Evolutionary conservation across 2,329 filamentous ascomycete genomes (phyloP).

Genomic region (Talaromyces islandicus): DNA sequence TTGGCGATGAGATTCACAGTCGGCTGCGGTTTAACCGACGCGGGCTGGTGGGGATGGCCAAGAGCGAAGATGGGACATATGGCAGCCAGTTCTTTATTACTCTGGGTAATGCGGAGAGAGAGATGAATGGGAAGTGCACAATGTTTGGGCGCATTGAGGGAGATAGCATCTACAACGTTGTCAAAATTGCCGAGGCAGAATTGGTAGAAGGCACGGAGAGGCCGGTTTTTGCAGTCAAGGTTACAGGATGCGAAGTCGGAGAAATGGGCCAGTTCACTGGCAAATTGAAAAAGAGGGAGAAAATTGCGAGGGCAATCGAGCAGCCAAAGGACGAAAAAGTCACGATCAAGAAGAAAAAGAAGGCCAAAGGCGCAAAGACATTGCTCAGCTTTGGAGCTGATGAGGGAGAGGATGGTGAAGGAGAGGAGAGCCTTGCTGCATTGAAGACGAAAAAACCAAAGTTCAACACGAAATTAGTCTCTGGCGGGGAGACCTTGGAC

Average conservation of each 20-base stretch:
- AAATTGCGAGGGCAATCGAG: conserved; percentile 23
- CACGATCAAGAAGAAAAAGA: conserved; percentile 36
- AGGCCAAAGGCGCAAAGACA: conserved; percentile 36
- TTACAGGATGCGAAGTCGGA: conserved; percentile 46
- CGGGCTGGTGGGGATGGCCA: conserved; percentile 93
- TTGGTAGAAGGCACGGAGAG: conserved; percentile 71
- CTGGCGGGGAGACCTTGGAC: conserved; percentile 21
- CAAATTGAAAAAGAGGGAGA: conserved; percentile 38
- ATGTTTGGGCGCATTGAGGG: conserved; percentile 88
- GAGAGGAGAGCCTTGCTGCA: conserved; percentile 22
- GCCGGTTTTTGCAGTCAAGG: conserved; percentile 77
- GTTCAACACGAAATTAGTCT: conserved; percentile 42
- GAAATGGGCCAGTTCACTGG: conserved; percentile 41
- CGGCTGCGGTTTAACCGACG: conserved; percentile 88
- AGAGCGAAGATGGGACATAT: conserved; percentile 66
- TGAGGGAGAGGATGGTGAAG: conserved; percentile 29
- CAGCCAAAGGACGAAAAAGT: conserved; percentile 16
- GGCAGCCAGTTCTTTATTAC: conserved; percentile 98
- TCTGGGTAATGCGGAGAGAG: conserved; percentile 68
- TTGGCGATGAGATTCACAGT: conserved; percentile 87
- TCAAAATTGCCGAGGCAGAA: conserved; percentile 88
- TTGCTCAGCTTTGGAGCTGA: conserved; percentile 44
- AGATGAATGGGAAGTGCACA: conserved; percentile 85
- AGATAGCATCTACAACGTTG: conserved; percentile 91
- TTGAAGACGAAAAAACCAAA: conserved; percentile 39